Evolutionary conservation across 352 stramenopile genomes (phyloP).

Genomic region (Phytophthora cryptogea): DNA sequence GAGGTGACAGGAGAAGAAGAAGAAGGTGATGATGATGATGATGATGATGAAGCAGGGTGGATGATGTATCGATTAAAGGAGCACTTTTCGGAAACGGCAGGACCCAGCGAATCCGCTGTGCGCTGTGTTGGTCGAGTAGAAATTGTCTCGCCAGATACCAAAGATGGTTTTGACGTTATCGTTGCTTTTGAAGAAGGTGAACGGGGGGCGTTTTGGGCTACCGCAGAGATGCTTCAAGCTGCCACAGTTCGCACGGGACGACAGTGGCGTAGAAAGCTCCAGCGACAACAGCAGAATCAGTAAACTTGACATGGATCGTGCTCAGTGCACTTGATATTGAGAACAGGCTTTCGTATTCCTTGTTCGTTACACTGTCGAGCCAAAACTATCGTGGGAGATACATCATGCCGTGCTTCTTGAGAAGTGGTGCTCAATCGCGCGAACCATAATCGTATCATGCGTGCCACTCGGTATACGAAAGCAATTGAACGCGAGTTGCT

Average conservation of each 20-base stretch:
- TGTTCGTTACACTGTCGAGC: too few relatives aligned
- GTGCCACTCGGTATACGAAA: too few relatives aligned
- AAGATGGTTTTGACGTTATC: constrained; percentile 40
- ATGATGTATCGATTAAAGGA: constrained; percentile 28
- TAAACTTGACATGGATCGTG: constrained; percentile 1
- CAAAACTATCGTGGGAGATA: too few relatives aligned
- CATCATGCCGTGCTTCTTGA: too few relatives aligned
- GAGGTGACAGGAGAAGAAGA: constrained; percentile 3
- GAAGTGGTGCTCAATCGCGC: too few relatives aligned
- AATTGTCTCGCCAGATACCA: constrained; percentile 23
- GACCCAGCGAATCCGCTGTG: constrained; percentile 2
- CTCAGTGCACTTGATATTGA: too few relatives aligned
- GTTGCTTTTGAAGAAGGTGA: constrained; percentile 57
- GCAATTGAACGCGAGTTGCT: too few relatives aligned
- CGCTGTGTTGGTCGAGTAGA: constrained; percentile 41
- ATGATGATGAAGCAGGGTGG: constrained; percentile 7
- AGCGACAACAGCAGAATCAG: constrained; percentile 19
- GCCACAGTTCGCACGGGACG: constrained; percentile 62
- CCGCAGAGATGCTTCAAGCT: constrained; percentile 59
- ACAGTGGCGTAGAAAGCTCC: constrained; percentile 62
- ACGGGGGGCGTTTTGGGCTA: constrained; percentile 69
- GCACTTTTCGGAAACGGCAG: constrained; percentile 1
- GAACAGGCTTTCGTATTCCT: too few relatives aligned
- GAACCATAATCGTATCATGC: background rate
- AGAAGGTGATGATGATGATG: too few relatives aligned